Evolutionary conservation across 257 asterid species (phyloP).

Genomic region (Salvia miltiorrhiza): DNA sequence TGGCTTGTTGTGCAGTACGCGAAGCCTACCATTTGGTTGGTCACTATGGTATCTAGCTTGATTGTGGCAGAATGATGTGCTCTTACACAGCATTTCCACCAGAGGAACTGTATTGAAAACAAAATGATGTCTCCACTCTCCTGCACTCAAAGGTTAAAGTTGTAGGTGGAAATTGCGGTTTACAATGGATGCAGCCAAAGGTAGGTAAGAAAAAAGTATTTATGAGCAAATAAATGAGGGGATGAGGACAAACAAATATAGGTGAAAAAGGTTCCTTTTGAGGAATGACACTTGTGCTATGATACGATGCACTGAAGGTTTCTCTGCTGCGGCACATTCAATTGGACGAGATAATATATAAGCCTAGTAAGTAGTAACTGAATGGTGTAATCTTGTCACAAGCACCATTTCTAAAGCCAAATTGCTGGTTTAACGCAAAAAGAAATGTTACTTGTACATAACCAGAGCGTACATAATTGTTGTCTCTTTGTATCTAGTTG

Average conservation of each 20-base stretch:
- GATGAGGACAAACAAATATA: background rate
- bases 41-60: background rate
- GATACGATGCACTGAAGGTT: background rate
- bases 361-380: background rate
- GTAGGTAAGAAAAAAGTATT: background rate
- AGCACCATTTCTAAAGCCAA: background rate
- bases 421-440: background rate
- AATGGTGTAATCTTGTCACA: background rate
- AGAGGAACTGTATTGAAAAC: background rate
- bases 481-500: background rate
- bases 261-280: background rate
- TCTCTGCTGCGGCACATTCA: background rate
- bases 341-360: background rate
- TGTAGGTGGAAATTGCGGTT: background rate
- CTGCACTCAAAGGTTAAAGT: background rate
- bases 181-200: slow-evolving; percentile 5
- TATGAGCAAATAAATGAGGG: background rate
- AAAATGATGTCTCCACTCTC: background rate
- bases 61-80: background rate
- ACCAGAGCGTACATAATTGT: background rate
- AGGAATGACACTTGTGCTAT: background rate
- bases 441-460: background rate
- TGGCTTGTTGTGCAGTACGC: background rate
- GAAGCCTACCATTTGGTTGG: slow-evolving; percentile 10
- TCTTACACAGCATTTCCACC: background rate